Conservation (phyloP, 148 eudicot genomes). For the Bassia scoparia region DNA sequence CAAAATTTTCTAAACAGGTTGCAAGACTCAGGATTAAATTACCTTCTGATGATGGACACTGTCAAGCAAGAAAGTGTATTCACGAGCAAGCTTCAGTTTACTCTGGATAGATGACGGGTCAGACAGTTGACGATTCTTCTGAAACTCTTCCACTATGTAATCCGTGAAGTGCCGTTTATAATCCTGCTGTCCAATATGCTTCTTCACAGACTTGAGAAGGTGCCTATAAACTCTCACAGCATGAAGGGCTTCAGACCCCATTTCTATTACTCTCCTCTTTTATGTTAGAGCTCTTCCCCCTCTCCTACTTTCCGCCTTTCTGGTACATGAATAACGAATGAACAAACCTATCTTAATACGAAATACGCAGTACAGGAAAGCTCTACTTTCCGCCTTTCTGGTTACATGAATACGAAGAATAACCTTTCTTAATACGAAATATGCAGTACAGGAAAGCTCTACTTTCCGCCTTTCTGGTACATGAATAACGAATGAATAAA, state of each 20-base stretch:
- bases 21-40: not conserved
- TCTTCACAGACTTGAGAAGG: conserved; percentile 68
- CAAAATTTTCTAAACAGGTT: not conserved
- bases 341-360: not conserved
- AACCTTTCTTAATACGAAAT: not conserved
- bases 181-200: conserved; percentile 65
- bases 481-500: not conserved
- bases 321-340: not conserved
- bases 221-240: conserved; percentile 56
- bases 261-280: conserved; percentile 25
- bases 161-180: conserved; percentile 59
- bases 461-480: not conserved
- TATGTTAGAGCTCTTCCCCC: not conserved
- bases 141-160: conserved; percentile 58
- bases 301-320: conserved; percentile 14
- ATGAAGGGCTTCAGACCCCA: conserved; percentile 58
- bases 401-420: not conserved
- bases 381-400: conserved; percentile 16
- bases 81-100: conserved; percentile 63
- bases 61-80: conserved; percentile 65
- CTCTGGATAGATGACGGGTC: conserved; percentile 43
- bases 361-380: not conserved
- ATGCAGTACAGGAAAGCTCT: not conserved
- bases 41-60: conserved; percentile 91
- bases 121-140: conserved; percentile 33